Conservation (phyloP, 2,329 filamentous ascomycete species). For the Apiospora rasikravindrae region DNA sequence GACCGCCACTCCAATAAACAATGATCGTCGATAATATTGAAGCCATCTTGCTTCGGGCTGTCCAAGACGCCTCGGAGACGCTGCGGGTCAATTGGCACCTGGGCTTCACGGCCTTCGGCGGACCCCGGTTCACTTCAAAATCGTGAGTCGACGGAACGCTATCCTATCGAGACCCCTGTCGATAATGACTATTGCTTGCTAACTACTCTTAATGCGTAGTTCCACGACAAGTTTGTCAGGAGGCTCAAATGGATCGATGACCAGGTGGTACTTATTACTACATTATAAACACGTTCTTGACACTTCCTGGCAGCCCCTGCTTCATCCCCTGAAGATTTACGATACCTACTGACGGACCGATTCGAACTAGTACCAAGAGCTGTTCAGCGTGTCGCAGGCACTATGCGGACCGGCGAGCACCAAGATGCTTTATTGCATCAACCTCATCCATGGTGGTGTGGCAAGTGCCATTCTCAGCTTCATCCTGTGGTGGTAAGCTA, state of each 20-base stretch:
- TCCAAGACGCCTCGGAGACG: not conserved
- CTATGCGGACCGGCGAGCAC: slow-evolving; percentile 72
- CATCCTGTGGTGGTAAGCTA: slow-evolving; percentile 64
- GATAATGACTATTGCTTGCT: not conserved
- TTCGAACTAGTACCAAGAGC: slow-evolving; percentile 68
- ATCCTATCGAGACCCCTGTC: not conserved
- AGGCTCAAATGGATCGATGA: slow-evolving; percentile 71
- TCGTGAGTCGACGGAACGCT: slow-evolving; percentile 43
- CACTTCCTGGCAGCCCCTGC: too few relatives aligned
- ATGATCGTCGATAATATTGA: too few relatives aligned
- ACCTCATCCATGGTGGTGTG: slow-evolving; percentile 66
- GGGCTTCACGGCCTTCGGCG: slow-evolving; percentile 70
- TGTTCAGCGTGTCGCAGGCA: slow-evolving; percentile 72
- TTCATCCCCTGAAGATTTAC: not conserved
- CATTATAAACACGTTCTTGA: not conserved
- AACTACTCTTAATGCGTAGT: slow-evolving; percentile 35
- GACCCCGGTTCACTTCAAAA: slow-evolving; percentile 75
- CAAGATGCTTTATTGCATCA: slow-evolving; percentile 74
- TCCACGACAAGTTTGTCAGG: slow-evolving; percentile 66
- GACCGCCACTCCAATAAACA: too few relatives aligned
- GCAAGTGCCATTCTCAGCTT: slow-evolving; percentile 63
- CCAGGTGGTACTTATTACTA: slow-evolving; percentile 56
- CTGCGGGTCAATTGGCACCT: slow-evolving; percentile 57
- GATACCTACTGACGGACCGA: not conserved
- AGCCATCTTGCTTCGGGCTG: too few relatives aligned